phyloP scores from a whole-genome alignment of 768 basidiomycete genomes.

The Kwoniella dendrophila region DNA sequence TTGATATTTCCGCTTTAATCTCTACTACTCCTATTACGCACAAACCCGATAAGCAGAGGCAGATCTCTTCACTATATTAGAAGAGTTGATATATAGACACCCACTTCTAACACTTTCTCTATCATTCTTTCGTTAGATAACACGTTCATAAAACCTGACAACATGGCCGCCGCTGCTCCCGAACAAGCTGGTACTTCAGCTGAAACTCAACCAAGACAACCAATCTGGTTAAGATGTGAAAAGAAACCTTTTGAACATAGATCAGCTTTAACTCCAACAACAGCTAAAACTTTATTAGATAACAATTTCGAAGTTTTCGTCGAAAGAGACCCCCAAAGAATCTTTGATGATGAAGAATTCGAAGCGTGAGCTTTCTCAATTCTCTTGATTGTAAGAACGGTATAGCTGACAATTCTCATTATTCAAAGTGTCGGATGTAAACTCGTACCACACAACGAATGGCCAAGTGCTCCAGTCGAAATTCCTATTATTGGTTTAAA shows the following conservation, averaged over 20 bases:
- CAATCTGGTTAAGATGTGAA: constrained; percentile 95
- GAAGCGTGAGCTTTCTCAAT: constrained; percentile 67
- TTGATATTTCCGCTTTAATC: too few species aligned
- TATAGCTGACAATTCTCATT: constrained; percentile 9
- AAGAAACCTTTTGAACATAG: constrained; percentile 93
- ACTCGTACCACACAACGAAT: constrained; percentile 82
- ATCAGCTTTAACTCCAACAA: constrained; percentile 88
- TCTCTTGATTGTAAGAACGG: not conserved
- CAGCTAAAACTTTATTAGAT: constrained; percentile 81
- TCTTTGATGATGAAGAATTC: constrained; percentile 91
- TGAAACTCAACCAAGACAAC: constrained; percentile 52
- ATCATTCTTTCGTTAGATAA: not conserved
- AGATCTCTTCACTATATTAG: too few species aligned
- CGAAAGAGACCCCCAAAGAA: constrained; percentile 89
- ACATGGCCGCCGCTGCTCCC: constrained; percentile 27
- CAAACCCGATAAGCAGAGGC: too few species aligned
- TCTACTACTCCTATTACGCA: too few species aligned
- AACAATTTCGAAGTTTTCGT: constrained; percentile 87
- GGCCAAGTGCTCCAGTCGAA: constrained; percentile 75
- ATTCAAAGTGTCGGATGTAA: constrained; percentile 78
- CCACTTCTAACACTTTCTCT: not conserved
- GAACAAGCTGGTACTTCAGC: constrained; percentile 51
- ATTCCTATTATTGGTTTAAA: constrained; percentile 92
- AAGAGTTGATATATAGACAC: too few species aligned
- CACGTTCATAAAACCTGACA: not conserved